Conservation (phyloP, 164 flowering plant species). For the Buxus sempervirens region DNA sequence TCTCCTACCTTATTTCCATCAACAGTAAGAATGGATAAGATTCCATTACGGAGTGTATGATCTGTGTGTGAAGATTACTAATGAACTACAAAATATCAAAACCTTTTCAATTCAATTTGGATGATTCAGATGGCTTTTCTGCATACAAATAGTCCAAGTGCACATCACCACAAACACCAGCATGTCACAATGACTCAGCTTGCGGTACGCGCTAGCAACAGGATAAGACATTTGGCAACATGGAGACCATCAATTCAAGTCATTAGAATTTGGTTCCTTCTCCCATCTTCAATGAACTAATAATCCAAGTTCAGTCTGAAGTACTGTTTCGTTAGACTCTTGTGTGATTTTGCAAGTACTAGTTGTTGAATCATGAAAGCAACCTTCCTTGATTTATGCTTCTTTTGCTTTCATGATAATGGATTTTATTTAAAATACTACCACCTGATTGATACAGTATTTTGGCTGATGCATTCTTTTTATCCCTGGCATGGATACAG, state of each 20-base stretch:
- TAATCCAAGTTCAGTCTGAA: neutral
- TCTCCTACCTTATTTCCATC: conserved; percentile 25
- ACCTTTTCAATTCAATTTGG: neutral
- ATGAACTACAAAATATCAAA: conserved; percentile 6
- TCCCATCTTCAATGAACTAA: neutral
- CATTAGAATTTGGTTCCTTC: neutral
- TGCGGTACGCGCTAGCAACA: too few species aligned
- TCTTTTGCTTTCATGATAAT: conserved; percentile 1
- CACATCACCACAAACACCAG: too few species aligned
- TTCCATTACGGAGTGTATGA: neutral
- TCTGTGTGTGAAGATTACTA: conserved; percentile 18
- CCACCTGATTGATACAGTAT: too few species aligned
- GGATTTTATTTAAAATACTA: too few species aligned
- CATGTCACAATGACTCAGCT: too few species aligned
- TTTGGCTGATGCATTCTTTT: too few species aligned
- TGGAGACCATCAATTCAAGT: neutral
- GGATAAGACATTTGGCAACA: neutral
- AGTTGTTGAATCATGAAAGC: too few species aligned
- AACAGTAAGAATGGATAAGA: conserved; percentile 22
- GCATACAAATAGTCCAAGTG: neutral
- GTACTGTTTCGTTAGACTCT: neutral
- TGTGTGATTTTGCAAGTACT: neutral
- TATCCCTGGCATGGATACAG: too few species aligned
- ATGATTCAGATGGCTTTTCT: neutral
- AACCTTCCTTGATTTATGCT: too few species aligned